Evolutionary conservation across 805 yeast species (phyloP).

Genomic region (Ogataea populi-albae): DNA sequence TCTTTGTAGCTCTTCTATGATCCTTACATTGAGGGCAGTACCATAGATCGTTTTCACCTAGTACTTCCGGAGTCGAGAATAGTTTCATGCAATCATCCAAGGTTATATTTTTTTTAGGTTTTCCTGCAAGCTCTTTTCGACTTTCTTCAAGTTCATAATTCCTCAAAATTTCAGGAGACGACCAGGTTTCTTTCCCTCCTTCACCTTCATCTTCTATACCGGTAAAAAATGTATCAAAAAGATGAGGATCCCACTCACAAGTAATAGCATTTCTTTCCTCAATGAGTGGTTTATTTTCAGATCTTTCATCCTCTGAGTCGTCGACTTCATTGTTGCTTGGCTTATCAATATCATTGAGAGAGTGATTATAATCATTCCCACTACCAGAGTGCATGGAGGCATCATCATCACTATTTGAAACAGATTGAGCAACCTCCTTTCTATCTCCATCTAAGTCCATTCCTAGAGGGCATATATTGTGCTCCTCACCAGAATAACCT

Average conservation of each 20-base stretch:
- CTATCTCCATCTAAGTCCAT: slow-evolving; percentile 5
- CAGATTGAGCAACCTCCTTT: too few relatives aligned
- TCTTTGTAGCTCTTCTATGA: slow-evolving; percentile 86
- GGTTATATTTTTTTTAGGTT: slow-evolving; percentile 42
- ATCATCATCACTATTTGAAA: too few relatives aligned
- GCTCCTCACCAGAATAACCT: too few relatives aligned
- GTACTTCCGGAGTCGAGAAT: slow-evolving; percentile 78
- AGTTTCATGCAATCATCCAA: slow-evolving; percentile 71
- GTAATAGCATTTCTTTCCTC: slow-evolving; percentile 42
- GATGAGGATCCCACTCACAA: slow-evolving; percentile 63
- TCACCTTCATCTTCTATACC: slow-evolving; percentile 42
- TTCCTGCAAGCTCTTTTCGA: slow-evolving; percentile 31
- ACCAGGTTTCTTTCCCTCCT: slow-evolving; percentile 57
- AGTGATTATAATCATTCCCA: too few relatives aligned
- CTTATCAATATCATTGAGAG: too few relatives aligned
- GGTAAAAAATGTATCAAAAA: slow-evolving; percentile 51
- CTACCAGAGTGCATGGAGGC: too few relatives aligned
- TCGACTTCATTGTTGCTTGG: background rate
- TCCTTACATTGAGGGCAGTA: slow-evolving; percentile 88
- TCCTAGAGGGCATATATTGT: too few relatives aligned
- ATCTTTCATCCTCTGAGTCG: slow-evolving; percentile 15
- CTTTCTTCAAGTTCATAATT: slow-evolving; percentile 56
- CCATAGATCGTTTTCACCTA: slow-evolving; percentile 91
- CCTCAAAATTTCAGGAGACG: slow-evolving; percentile 43
- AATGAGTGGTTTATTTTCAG: slow-evolving; percentile 23